Conservation (phyloP, 1,284 basidiomycete species). For the Coniophora puteana region DNA sequence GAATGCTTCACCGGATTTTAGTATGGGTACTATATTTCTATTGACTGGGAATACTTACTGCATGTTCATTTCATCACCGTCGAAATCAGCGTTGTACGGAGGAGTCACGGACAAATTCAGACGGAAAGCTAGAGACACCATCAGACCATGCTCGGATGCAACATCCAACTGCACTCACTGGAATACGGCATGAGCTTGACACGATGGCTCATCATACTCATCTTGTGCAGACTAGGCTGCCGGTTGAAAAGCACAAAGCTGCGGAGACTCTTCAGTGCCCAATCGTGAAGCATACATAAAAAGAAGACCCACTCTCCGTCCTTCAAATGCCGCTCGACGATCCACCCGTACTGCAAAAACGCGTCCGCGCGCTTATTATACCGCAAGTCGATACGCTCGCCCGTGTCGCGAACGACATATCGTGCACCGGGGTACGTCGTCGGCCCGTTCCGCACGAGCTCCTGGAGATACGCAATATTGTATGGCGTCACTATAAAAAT, state of each 20-base stretch:
- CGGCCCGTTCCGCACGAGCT: conserved; percentile 96
- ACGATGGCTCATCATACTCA: conserved; percentile 99
- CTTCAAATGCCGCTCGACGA: conserved; percentile 96
- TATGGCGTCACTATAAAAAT: conserved; percentile 83
- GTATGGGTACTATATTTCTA: conserved; percentile 8
- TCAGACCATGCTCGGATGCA: neutral
- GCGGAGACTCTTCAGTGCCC: conserved; percentile 2
- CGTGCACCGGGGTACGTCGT: conserved; percentile 94
- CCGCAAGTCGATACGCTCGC: conserved; percentile 95
- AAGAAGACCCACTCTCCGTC: conserved; percentile 84
- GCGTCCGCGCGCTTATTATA: conserved; percentile 99
- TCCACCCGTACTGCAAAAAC: conserved; percentile 97
- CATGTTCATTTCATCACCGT: conserved; percentile 99
- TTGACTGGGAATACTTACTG: conserved; percentile 59
- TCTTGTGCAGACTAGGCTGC: conserved; percentile 97
- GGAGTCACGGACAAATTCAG: conserved; percentile 94
- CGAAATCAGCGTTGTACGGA: conserved; percentile 97
- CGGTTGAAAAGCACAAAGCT: conserved; percentile 98
- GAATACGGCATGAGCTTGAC: conserved; percentile 99
- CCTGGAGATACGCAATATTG: conserved; percentile 93
- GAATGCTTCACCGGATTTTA: conserved; percentile 68
- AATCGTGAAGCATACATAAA: neutral
- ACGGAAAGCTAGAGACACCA: conserved; percentile 72
- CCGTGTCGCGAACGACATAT: conserved; percentile 97
- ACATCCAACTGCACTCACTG: conserved; percentile 54